A percentile compares a stretch with the other conserved stretches of the same genome.
phyloP scores from a whole-genome alignment of 306 rosid species.

The Delonix regia region DNA sequence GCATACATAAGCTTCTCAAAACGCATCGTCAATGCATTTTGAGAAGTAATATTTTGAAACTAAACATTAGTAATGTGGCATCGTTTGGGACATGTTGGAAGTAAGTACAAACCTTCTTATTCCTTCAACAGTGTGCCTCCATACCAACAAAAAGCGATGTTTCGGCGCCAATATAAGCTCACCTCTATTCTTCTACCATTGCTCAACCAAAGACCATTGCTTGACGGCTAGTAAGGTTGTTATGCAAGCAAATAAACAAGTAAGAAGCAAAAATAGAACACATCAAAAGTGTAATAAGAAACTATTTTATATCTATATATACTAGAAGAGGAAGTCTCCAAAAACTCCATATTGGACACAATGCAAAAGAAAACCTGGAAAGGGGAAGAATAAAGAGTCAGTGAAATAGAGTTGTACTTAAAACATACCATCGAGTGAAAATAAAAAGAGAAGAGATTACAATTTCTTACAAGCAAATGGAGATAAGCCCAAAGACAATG shows the following conservation, averaged over 20 bases:
- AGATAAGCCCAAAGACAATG: conserved; percentile 72
- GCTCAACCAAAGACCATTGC: no score
- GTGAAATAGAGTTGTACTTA: conserved; percentile 35
- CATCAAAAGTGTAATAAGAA: neutral
- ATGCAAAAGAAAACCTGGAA: conserved; percentile 76
- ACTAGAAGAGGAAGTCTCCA: conserved; percentile 97
- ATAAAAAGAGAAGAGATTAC: conserved; percentile 3
- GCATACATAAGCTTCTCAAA: no score
- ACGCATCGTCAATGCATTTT: no score
- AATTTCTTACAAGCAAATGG: conserved; percentile 85
- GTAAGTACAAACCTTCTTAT: no score
- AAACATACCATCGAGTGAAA: conserved; percentile 16
- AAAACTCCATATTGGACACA: conserved; percentile 96
- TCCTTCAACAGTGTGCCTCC: no score
- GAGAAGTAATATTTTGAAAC: no score
- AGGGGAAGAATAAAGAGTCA: conserved; percentile 28
- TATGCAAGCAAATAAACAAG: conserved; percentile 26
- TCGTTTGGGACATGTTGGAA: no score
- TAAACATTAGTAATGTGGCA: no score
- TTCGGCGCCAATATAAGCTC: no score
- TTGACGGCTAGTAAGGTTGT: conserved; percentile 32
- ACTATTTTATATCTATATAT: conserved; percentile 22
- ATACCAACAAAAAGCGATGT: no score
- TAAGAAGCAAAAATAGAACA: conserved; percentile 8
- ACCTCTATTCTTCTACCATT: no score